phyloP scores from a whole-genome alignment of 2,329 filamentous ascomycete species.

The Phialophora expanda region DNA sequence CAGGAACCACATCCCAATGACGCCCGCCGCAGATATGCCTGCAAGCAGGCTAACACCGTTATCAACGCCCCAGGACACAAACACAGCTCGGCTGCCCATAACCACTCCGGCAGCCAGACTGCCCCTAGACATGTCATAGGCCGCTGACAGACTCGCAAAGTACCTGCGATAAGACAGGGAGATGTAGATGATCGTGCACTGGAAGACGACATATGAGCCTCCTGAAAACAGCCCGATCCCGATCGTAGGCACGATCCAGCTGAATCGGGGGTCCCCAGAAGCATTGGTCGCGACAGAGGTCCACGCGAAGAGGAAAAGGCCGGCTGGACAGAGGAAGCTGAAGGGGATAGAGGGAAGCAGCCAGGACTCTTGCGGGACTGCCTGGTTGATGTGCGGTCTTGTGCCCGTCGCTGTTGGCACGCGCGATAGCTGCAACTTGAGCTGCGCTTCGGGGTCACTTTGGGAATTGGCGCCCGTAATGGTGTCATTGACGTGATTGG shows the following conservation, averaged over 20 bases:
- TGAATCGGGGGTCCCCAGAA: neutral
- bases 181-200: conserved; percentile 20
- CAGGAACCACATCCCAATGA: conserved; percentile 1
- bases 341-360: conserved; percentile 9
- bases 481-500: neutral
- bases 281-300: conserved; percentile 10
- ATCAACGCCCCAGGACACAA: conserved; percentile 10
- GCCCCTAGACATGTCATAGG: conserved; percentile 11
- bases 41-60: conserved; percentile 14
- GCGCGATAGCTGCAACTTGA: neutral
- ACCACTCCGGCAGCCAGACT: conserved; percentile 11
- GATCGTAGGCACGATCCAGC: conserved; percentile 15
- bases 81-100: conserved; percentile 2
- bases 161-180: conserved; percentile 14
- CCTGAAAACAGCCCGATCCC: conserved; percentile 14
- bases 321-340: conserved; percentile 5
- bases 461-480: neutral
- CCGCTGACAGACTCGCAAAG: conserved; percentile 7
- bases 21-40: neutral
- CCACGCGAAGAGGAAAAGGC: conserved; percentile 17
- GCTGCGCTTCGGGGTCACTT: neutral
- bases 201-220: conserved; percentile 12
- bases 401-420: neutral
- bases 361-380: conserved; percentile 15
- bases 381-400: conserved; percentile 8